phyloP scores from a whole-genome alignment of 164 flowering plant genomes.

The Pachysandra terminalis region DNA sequence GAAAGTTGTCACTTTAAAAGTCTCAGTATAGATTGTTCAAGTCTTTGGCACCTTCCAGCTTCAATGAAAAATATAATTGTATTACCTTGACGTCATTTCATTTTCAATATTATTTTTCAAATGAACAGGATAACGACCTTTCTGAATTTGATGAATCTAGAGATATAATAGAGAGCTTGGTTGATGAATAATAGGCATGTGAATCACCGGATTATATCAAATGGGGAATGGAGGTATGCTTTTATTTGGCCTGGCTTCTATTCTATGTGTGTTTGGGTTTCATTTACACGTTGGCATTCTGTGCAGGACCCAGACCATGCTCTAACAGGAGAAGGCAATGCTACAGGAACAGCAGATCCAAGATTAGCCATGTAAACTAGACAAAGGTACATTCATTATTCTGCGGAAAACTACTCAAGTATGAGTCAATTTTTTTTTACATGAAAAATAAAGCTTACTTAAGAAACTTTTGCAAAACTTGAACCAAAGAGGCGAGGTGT shows the following conservation, averaged over 20 bases:
- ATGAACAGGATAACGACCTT: constrained; percentile 88
- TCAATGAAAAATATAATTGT: background rate
- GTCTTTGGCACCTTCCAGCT: too few species aligned
- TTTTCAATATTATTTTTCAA: background rate
- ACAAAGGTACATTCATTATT: constrained; percentile 8
- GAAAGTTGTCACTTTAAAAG: too few species aligned
- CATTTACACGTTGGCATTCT: constrained; percentile 5
- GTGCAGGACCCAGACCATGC: constrained; percentile 73
- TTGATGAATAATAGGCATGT: constrained; percentile 98
- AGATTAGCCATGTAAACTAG: constrained; percentile 21
- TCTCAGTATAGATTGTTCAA: too few species aligned
- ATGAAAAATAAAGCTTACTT: background rate
- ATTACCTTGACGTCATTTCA: background rate
- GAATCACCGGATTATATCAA: constrained; percentile 98
- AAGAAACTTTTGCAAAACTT: background rate
- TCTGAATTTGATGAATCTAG: constrained; percentile 99
- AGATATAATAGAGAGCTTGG: constrained; percentile 90
- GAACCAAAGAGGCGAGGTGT: background rate
- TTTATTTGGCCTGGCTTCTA: background rate
- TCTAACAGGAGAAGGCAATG: constrained; percentile 80
- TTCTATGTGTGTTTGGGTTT: background rate
- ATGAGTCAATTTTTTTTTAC: background rate
- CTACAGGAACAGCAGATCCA: constrained; percentile 69
- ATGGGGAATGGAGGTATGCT: constrained; percentile 98
- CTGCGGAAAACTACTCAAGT: background rate